phyloP scores from a whole-genome alignment of 306 rosid genomes.

The Castanea sativa region DNA sequence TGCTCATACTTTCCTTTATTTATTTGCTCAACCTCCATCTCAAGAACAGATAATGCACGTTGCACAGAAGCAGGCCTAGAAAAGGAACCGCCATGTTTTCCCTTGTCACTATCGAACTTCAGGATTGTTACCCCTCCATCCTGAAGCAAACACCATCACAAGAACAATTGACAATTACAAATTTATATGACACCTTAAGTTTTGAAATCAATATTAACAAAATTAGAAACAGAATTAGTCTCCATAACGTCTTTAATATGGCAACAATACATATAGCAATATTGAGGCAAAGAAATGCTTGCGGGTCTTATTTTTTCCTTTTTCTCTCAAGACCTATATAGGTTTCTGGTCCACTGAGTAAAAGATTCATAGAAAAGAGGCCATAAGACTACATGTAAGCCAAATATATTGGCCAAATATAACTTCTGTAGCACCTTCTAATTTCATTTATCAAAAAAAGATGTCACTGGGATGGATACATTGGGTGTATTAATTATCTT shows the following conservation, averaged over 20 bases:
- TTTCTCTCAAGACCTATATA: background rate
- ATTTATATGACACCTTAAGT: slow-evolving; percentile 7
- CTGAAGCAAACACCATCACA: slow-evolving; percentile 43
- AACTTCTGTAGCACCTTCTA: no score
- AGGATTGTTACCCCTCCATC: slow-evolving; percentile 84
- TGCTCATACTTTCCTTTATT: slow-evolving; percentile 90
- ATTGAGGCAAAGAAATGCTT: background rate
- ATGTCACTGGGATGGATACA: no score
- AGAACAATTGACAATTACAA: background rate
- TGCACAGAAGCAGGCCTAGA: slow-evolving; percentile 78
- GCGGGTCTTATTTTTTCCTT: background rate
- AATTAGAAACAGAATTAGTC: slow-evolving; percentile 5
- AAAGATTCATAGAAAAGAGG: background rate
- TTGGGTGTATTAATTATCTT: no score
- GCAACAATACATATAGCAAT: slow-evolving; percentile 10
- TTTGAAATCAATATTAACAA: background rate
- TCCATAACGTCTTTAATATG: slow-evolving; percentile 3
- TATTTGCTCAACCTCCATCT: slow-evolving; percentile 98
- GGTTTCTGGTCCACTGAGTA: background rate
- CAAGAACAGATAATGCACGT: slow-evolving; percentile 92
- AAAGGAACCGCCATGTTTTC: slow-evolving; percentile 52
- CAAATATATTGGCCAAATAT: no score
- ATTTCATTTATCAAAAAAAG: no score
- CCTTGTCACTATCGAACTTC: slow-evolving; percentile 72
- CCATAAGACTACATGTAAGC: no score